Evolutionary conservation across 805 yeast genomes (phyloP), one percentile per base, ranked within the genome.

Genomic region (Metschnikowia hibisci): DNA sequence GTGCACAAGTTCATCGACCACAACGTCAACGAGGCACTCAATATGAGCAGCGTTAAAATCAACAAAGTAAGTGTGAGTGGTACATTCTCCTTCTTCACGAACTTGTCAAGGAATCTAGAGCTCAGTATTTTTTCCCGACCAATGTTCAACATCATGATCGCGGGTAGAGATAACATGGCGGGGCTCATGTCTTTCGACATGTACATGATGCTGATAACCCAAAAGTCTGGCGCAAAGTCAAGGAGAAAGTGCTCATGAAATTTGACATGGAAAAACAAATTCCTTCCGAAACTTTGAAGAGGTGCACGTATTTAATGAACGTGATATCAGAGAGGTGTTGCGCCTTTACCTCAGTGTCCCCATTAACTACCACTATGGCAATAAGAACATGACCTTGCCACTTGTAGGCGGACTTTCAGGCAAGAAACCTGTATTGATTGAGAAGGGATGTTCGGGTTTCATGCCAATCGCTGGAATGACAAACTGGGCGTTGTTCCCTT

Each of bases 291-390:
- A 58, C 67, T 8, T 65, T 77, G 43, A 74, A 75, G 61, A 66
- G 63, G 50, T 66, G 73, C 54, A 66, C 62, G 44, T 71, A 71
- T 53, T 60, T 77, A 47, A 72, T 66, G 54, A 63, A 64, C 35
- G 73, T 76, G 31, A 43, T 77, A 34, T 73, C 71, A 43, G 82
- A 43, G 82, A 77, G 57, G 60, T 63, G 2, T 65, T 77, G 44
- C 68, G 81, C 34, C 52, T 77, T 44, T 74, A 74, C 53, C 80
- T 80, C 4, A 63, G 75, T 16, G 80, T 77, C n/a, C 78, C 81
- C 15, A 50, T 57, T 41, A 76, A 76, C 54, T 63, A 64, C 56
- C 62, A 81, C 50, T 54, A 60, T 28, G 73, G 80, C 6, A 58
- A 59, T 23, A 66, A 61, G 42, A 69, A 73, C 51, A 76, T 80